Percentiles rank a stretch among this genome's conserved stretches.
phyloP scores from a whole-genome alignment of 495 filamentous ascomycete species.

The Trichoderma reesei region DNA sequence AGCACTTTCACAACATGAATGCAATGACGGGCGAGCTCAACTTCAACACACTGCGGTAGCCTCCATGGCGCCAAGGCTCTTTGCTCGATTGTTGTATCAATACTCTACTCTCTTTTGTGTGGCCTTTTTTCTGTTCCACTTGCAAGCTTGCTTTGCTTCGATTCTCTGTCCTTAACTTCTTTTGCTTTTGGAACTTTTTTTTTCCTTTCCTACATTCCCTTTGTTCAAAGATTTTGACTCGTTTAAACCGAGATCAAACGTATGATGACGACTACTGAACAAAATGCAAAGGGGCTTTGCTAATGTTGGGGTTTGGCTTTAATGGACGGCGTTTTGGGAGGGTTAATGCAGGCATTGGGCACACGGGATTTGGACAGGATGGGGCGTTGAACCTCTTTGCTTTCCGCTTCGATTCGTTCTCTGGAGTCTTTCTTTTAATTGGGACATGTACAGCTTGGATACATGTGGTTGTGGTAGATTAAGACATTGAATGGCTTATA shows the following conservation, averaged over 20 bases:
- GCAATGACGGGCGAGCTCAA: conserved; percentile 24
- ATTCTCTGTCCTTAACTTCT: not conserved
- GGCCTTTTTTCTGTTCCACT: too few species aligned
- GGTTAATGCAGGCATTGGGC: too few species aligned
- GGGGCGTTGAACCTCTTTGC: too few species aligned
- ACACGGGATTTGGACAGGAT: too few species aligned
- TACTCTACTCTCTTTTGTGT: too few species aligned
- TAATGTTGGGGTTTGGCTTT: not conserved
- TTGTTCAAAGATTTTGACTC: not conserved
- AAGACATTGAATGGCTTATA: too few species aligned
- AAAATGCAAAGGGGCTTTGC: not conserved
- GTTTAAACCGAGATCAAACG: not conserved
- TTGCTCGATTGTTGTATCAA: too few species aligned
- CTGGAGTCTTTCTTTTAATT: too few species aligned
- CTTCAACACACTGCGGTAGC: conserved; percentile 27
- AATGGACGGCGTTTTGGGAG: too few species aligned
- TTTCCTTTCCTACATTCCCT: not conserved
- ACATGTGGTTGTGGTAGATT: too few species aligned
- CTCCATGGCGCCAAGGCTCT: not conserved
- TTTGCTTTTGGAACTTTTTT: not conserved
- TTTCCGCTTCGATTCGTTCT: too few species aligned
- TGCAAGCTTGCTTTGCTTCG: not conserved
- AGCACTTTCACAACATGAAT: conserved; percentile 14
- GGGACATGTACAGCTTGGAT: too few species aligned
- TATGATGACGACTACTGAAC: conserved; percentile 5